Conservation (phyloP, 2,329 filamentous ascomycete genomes). For the Cordyceps fumosorosea region DNA sequence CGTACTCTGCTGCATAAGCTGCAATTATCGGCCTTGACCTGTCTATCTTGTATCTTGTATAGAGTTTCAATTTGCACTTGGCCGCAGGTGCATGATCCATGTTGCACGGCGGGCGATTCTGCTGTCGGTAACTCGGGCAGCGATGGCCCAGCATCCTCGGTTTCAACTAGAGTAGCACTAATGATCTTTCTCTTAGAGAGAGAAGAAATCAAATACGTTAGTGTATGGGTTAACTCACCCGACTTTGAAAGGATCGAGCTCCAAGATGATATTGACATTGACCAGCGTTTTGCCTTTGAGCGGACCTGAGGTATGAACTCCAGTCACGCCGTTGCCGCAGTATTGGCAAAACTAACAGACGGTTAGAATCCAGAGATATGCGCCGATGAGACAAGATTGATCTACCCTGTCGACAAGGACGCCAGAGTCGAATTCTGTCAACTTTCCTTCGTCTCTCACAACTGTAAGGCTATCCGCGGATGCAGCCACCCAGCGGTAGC, state of each 20-base stretch:
- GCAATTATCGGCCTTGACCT: constrained; percentile 36
- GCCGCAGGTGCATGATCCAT: constrained; percentile 23
- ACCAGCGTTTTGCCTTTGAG: constrained; percentile 18
- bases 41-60: constrained; percentile 28
- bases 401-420: constrained; percentile 16
- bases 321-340: constrained; percentile 22
- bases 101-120: constrained; percentile 14
- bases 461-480: constrained; percentile 8
- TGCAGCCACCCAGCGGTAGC: constrained; percentile 21
- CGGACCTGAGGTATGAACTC: constrained; percentile 20
- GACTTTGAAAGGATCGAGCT: constrained; percentile 20
- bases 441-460: constrained; percentile 13
- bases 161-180: background rate
- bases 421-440: constrained; percentile 6
- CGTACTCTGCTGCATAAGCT: constrained; percentile 25
- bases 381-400: too few species aligned
- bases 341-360: constrained; percentile 21
- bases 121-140: background rate
- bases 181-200: background rate
- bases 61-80: constrained; percentile 18
- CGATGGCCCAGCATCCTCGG: background rate
- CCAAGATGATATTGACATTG: constrained; percentile 21
- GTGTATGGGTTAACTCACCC: constrained; percentile 14
- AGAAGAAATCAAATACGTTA: too few species aligned
- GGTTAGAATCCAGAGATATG: background rate